These are phyloP conservation scores for Termitomyces sp. DNA, from an alignment of 768 basidiomycete species.

Conservation along the genomic window DNA sequence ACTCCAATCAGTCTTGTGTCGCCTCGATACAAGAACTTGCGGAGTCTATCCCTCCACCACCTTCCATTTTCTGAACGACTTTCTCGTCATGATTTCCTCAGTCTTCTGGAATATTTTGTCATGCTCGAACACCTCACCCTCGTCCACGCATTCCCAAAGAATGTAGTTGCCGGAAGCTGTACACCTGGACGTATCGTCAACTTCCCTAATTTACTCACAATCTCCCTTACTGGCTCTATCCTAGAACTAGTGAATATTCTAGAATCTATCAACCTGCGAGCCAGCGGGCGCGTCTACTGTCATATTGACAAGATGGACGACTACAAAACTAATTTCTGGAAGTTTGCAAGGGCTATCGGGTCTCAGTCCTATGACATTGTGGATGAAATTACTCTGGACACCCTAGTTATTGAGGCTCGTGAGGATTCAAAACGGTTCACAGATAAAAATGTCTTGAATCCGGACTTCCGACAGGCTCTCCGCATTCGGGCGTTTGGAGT, in stretches of 20 bases:
- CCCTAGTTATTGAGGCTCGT: slow-evolving; percentile 23
- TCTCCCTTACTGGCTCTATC: slow-evolving; percentile 28
- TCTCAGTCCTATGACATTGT: slow-evolving; percentile 17
- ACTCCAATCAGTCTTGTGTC: slow-evolving; percentile 32
- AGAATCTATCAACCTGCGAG: slow-evolving; percentile 22
- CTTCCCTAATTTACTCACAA: slow-evolving; percentile 21
- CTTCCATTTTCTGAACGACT: slow-evolving; percentile 31
- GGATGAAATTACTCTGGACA: slow-evolving; percentile 19
- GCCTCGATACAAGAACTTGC: slow-evolving; percentile 28
- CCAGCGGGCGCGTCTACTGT: slow-evolving; percentile 18
- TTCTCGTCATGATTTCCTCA: slow-evolving; percentile 25
- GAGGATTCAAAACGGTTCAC: slow-evolving; percentile 21
- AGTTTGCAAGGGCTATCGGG: slow-evolving; percentile 21
- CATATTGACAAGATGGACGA: slow-evolving; percentile 23
- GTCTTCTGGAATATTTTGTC: slow-evolving; percentile 24
- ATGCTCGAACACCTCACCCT: slow-evolving; percentile 29
- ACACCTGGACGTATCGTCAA: slow-evolving; percentile 15
- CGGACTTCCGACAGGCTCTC: slow-evolving; percentile 26
- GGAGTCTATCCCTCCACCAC: slow-evolving; percentile 28
- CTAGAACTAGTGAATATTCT: slow-evolving; percentile 24
- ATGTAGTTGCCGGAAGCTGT: slow-evolving; percentile 11
- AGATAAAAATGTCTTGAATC: slow-evolving; percentile 16
- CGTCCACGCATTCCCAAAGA: slow-evolving; percentile 27
- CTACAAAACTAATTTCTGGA: slow-evolving; percentile 20
- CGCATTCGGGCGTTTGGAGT: slow-evolving; percentile 27